phyloP scores from a whole-genome alignment of 306 rosid species.

The Vachellia collinsii region DNA sequence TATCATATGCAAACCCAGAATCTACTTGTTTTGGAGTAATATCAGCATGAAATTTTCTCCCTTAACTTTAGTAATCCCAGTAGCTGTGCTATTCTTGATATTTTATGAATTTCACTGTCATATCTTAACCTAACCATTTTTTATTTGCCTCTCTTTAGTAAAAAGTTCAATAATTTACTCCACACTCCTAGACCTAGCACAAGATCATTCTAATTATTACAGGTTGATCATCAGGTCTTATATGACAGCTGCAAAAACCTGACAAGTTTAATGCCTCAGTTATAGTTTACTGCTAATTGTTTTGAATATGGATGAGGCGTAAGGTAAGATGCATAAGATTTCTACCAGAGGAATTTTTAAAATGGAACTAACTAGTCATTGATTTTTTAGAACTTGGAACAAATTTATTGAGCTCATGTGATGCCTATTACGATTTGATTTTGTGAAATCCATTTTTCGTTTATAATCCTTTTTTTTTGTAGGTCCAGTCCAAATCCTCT shows the following conservation, averaged over 20 bases:
- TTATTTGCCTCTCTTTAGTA: background rate
- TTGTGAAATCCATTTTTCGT: too few species aligned
- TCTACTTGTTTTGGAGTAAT: background rate
- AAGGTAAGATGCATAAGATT: background rate
- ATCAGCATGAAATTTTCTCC: conserved; percentile 1
- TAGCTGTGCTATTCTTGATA: background rate
- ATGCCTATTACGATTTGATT: background rate
- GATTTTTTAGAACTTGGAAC: background rate
- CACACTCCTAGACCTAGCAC: background rate
- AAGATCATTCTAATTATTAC: background rate
- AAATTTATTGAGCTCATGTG: background rate
- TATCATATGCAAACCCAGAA: background rate
- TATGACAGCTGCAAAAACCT: background rate
- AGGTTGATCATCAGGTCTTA: conserved; percentile 1
- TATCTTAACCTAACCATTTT: background rate
- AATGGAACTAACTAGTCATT: background rate
- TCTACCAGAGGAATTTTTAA: background rate
- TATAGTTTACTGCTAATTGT: background rate
- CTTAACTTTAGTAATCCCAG: background rate
- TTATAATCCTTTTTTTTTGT: too few species aligned
- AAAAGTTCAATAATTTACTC: background rate
- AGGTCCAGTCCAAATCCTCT: background rate
- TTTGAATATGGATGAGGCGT: background rate
- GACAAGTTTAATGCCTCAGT: background rate
- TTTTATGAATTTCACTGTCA: background rate